These are phyloP conservation scores for Erysiphe pulchra DNA, from an alignment of 2,329 filamentous ascomycete genomes.

Conservation along the genomic window DNA sequence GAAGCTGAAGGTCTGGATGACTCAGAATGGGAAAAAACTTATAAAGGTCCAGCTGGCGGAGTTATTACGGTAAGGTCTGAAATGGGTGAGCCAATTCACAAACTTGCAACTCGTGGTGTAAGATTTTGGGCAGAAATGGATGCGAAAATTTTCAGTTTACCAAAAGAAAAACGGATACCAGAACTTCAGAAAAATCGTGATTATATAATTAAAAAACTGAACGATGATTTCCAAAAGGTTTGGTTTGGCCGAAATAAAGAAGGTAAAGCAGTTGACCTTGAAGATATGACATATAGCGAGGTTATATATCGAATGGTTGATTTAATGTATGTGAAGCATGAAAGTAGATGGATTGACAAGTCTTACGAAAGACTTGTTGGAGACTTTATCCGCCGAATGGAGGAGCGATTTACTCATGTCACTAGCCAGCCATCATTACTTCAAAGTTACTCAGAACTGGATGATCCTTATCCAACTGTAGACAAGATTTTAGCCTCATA, in stretches of 20 bases:
- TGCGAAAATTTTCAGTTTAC: constrained; percentile 85
- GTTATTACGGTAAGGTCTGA: constrained; percentile 92
- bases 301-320: constrained; percentile 71
- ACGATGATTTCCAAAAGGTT: constrained; percentile 88
- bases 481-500: constrained; percentile 61
- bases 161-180: constrained; percentile 68
- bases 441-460: constrained; percentile 72
- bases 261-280: constrained; percentile 61
- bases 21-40: constrained; percentile 71
- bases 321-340: constrained; percentile 75
- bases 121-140: constrained; percentile 98
- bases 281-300: constrained; percentile 88
- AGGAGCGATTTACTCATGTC: constrained; percentile 72
- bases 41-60: constrained; percentile 74
- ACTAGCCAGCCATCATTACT: constrained; percentile 53
- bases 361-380: constrained; percentile 64
- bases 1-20: constrained; percentile 67
- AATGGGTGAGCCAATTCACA: constrained; percentile 99
- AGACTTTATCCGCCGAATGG: constrained; percentile 88
- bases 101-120: constrained; percentile 88
- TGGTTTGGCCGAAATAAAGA: constrained; percentile 78
- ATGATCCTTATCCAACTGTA: constrained; percentile 54
- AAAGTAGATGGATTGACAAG: constrained; percentile 73
- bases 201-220: constrained; percentile 86
- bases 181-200: constrained; percentile 73